These are phyloP conservation scores for Phlebopus sp. DNA, from an alignment of 1,284 basidiomycete genomes.

Conservation along the genomic window DNA sequence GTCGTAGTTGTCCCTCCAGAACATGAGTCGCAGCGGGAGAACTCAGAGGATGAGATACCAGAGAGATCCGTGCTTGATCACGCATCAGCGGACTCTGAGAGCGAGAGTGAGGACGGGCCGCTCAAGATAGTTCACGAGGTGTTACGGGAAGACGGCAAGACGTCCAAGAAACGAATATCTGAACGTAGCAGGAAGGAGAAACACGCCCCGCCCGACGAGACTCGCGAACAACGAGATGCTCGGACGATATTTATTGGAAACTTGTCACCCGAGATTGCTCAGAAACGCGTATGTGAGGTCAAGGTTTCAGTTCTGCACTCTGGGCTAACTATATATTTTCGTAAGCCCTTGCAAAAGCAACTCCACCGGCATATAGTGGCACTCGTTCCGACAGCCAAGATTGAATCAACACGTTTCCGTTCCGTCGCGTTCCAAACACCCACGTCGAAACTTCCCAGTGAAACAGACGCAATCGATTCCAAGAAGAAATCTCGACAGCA, in stretches of 20 bases:
- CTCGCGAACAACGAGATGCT: constrained; percentile 64
- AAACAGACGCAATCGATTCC: constrained; percentile 32
- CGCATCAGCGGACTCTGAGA: constrained; percentile 14
- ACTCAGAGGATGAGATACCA: constrained; percentile 29
- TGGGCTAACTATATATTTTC: constrained; percentile 4
- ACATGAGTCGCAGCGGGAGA: constrained; percentile 26
- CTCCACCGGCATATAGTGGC: constrained; percentile 71
- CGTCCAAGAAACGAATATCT: constrained; percentile 18
- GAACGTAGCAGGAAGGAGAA: constrained; percentile 32
- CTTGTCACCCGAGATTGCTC: constrained; percentile 72
- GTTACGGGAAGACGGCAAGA: constrained; percentile 12
- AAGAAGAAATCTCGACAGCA: constrained; percentile 45
- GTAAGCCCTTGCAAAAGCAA: constrained; percentile 59
- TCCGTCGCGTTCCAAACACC: constrained; percentile 85
- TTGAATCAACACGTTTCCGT: constrained; percentile 89
- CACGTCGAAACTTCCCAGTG: constrained; percentile 58
- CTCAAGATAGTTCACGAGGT: constrained; percentile 37
- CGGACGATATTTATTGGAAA: constrained; percentile 96
- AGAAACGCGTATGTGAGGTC: constrained; percentile 58
- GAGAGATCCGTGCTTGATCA: constrained; percentile 1
- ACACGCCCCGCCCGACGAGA: constrained; percentile 65
- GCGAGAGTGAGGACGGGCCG: constrained; percentile 15
- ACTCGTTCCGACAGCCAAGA: constrained; percentile 67
- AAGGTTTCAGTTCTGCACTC: not conserved
- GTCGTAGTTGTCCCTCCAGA: constrained; percentile 5